Evolutionary conservation across 2,329 filamentous ascomycete species (phyloP).

Genomic region (Sporothrix mexicana): DNA sequence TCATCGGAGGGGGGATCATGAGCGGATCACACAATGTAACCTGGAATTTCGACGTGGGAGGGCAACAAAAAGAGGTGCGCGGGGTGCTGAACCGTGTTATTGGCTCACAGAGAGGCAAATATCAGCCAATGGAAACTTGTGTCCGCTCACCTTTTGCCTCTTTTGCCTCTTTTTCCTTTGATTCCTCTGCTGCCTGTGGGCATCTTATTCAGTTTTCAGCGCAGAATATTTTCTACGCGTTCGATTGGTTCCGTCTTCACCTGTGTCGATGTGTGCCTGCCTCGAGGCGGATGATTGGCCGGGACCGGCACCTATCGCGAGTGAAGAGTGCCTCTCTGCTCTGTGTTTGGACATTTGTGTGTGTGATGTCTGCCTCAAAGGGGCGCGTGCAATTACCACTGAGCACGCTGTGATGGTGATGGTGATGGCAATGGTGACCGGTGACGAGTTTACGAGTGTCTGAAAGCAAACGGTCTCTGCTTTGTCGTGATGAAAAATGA

Average conservation of each 20-base stretch:
- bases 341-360: neutral
- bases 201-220: neutral
- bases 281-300: neutral
- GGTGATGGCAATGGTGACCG: neutral
- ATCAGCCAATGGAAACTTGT: neutral
- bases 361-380: constrained; percentile 18
- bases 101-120: neutral
- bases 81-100: neutral
- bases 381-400: constrained; percentile 6
- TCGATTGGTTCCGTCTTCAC: neutral
- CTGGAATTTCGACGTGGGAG: neutral
- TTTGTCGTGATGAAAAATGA: neutral
- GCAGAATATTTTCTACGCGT: neutral
- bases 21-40: constrained; percentile 12
- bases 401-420: neutral
- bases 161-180: no score
- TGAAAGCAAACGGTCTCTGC: neutral
- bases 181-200: neutral
- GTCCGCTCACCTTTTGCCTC: neutral
- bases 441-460: constrained; percentile 3
- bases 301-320: neutral
- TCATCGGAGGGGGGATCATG: constrained; percentile 11
- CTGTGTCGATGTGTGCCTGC: neutral
- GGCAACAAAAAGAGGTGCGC: neutral
- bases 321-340: neutral